A percentile compares a stretch with the other conserved stretches of the same genome.
Conservation (phyloP, 495 filamentous ascomycete species). For the Penicillium bialowiezense region DNA sequence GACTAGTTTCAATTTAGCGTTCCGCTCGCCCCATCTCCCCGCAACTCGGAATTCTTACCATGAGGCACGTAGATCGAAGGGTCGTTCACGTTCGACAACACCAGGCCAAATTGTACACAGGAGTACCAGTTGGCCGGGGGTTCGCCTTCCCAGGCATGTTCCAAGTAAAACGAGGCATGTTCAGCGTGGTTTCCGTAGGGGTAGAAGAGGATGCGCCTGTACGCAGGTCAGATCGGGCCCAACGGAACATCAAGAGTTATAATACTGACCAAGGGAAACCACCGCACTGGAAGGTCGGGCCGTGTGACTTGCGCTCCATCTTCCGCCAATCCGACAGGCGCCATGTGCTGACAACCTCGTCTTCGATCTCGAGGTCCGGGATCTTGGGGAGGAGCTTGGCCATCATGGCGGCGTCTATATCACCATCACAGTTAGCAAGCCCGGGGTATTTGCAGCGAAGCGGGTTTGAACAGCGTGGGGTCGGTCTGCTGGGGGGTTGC, state of each 20-base stretch:
- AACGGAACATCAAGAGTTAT: constrained; percentile 1
- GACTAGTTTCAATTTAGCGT: constrained; percentile 36
- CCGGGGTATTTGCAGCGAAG: no score
- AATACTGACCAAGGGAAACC: constrained; percentile 77
- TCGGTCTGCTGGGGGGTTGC: no score
- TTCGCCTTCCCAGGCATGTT: constrained; percentile 78
- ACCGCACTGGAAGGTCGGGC: constrained; percentile 82
- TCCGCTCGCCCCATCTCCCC: not conserved
- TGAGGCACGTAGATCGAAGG: constrained; percentile 73
- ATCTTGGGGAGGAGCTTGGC: constrained; percentile 69
- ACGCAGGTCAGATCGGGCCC: constrained; percentile 9
- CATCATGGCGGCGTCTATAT: constrained; percentile 78
- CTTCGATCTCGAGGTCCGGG: constrained; percentile 67
- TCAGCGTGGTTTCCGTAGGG: constrained; percentile 92
- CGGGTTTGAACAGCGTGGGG: no score
- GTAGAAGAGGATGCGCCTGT: constrained; percentile 90
- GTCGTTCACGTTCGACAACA: constrained; percentile 90
- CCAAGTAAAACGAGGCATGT: constrained; percentile 90
- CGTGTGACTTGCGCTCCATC: constrained; percentile 73
- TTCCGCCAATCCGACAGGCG: constrained; percentile 76
- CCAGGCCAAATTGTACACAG: constrained; percentile 92
- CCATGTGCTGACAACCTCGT: constrained; percentile 77
- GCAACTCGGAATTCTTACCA: constrained; percentile 33
- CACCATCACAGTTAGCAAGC: no score
- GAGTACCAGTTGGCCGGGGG: constrained; percentile 88